phyloP scores from a whole-genome alignment of 805 yeast genomes.

The Lipomyces yamadae region DNA sequence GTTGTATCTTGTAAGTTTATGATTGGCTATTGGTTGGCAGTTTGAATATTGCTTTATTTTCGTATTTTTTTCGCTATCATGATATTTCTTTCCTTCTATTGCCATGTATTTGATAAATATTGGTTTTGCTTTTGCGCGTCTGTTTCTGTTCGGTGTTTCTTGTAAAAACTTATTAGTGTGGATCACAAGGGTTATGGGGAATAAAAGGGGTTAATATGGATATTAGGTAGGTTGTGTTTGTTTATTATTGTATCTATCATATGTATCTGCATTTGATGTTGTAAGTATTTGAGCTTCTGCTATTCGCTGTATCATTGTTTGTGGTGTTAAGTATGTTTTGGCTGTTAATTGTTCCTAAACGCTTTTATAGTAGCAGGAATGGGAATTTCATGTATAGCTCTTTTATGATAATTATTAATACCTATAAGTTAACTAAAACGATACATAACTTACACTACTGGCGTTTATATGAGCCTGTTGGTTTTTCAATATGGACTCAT shows the following conservation, averaged over 20 bases:
- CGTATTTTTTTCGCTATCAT: background rate
- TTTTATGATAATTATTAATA: background rate
- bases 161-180: background rate
- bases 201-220: background rate
- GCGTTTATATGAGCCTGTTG: too few species aligned
- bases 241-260: background rate
- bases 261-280: background rate
- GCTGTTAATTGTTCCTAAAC: background rate
- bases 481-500: too few species aligned
- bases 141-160: background rate
- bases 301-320: background rate
- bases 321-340: background rate
- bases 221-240: background rate
- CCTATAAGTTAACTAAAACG: too few species aligned
- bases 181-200: too few species aligned
- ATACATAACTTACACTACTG: too few species aligned
- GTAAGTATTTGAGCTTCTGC: background rate
- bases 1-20: background rate
- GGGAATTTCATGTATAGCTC: background rate
- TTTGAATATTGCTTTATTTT: background rate
- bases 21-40: background rate
- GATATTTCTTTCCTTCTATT: background rate
- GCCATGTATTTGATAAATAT: background rate
- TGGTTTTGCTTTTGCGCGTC: background rate
- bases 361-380: background rate